Evolutionary conservation across 2,329 filamentous ascomycete species (phyloP).

Genomic region (Cladorrhinum sp.): DNA sequence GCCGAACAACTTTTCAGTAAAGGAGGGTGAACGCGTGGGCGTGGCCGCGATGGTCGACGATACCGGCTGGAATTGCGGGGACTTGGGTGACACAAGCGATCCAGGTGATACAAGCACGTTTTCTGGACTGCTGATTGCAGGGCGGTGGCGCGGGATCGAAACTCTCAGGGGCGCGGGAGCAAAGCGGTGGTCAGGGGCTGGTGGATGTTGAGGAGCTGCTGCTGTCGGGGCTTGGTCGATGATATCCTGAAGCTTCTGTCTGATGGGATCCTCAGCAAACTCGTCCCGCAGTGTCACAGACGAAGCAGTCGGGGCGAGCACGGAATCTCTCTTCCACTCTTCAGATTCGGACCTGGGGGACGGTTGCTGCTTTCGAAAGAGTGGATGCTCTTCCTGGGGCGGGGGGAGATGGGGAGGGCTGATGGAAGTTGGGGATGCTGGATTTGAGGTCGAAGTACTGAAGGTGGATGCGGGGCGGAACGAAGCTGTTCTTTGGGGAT

Average conservation of each 20-base stretch:
- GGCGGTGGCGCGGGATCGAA: conserved; percentile 14
- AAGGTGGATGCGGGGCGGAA: conserved; percentile 29
- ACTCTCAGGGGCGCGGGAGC: conserved; percentile 20
- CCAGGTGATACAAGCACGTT: conserved; percentile 7
- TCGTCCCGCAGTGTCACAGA: conserved; percentile 40
- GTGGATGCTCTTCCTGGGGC: conserved; percentile 52
- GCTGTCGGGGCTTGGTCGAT: conserved; percentile 31
- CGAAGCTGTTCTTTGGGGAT: conserved; percentile 33
- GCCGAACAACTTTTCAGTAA: conserved; percentile 22
- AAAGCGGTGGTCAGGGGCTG: neutral
- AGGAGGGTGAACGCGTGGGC: conserved; percentile 16
- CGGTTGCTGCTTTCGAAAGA: conserved; percentile 43
- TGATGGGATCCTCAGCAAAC: conserved; percentile 25
- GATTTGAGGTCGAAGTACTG: conserved; percentile 16
- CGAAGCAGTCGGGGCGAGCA: conserved; percentile 47
- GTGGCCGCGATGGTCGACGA: conserved; percentile 10
- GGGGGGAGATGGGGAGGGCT: conserved; percentile 37
- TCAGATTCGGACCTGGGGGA: conserved; percentile 31
- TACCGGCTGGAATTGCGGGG: neutral
- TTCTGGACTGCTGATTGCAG: conserved; percentile 9
- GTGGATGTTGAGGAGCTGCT: conserved; percentile 8
- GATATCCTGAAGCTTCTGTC: conserved; percentile 27
- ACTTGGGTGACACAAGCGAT: conserved; percentile 4
- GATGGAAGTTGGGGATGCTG: conserved; percentile 29
- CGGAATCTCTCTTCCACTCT: conserved; percentile 55